Conservation (phyloP, 257 asterid genomes). For the Agastache rugosa region DNA sequence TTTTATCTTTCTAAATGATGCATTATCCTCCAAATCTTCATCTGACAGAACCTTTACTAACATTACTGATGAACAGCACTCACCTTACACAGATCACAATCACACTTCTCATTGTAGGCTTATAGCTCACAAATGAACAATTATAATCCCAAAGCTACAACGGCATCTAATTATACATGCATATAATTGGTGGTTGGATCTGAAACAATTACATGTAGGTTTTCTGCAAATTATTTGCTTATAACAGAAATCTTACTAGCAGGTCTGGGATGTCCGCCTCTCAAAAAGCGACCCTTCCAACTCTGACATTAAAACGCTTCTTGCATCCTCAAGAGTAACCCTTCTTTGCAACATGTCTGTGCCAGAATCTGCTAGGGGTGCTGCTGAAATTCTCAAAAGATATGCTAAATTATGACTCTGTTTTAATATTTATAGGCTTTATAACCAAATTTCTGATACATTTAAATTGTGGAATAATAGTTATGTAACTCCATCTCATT, state of each 20-base stretch:
- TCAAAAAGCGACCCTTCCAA: slow-evolving; percentile 56
- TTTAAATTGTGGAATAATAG: neutral
- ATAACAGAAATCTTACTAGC: slow-evolving; percentile 19
- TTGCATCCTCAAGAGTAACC: slow-evolving; percentile 81
- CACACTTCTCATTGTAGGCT: neutral
- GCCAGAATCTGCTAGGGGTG: slow-evolving; percentile 63
- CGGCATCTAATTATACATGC: neutral
- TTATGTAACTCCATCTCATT: neutral
- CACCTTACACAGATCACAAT: neutral
- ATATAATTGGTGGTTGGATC: neutral
- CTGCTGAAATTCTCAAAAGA: slow-evolving; percentile 57
- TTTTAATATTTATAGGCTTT: neutral
- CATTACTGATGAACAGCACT: neutral
- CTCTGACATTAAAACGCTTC: slow-evolving; percentile 46
- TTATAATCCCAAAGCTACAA: neutral
- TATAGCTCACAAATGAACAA: neutral
- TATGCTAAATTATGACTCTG: slow-evolving; percentile 63
- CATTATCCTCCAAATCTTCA: neutral
- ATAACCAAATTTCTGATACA: neutral
- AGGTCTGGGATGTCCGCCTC: slow-evolving; percentile 86
- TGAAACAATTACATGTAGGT: neutral
- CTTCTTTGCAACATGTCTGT: slow-evolving; percentile 63
- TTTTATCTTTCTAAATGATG: neutral
- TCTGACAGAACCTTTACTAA: neutral
- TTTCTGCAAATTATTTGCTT: neutral